Conservation (phyloP, 768 basidiomycete genomes). For the Naganishia antarctica region DNA sequence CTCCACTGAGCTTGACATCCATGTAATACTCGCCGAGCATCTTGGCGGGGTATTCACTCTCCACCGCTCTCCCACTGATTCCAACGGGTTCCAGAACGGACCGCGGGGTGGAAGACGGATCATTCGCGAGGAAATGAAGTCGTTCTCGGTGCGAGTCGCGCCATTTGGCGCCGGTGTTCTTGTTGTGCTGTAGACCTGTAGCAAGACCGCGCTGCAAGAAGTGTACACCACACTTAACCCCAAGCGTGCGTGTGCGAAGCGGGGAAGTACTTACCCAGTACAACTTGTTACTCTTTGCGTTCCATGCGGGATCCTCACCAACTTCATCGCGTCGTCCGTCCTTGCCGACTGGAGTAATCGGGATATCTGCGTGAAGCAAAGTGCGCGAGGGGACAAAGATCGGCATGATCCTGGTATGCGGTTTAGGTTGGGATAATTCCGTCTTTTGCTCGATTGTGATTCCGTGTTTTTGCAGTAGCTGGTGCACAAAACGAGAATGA, state of each 20-base stretch:
- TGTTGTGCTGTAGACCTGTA: constrained; percentile 46
- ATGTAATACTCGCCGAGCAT: constrained; percentile 46
- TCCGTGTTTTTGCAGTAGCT: constrained; percentile 48
- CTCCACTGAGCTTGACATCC: constrained; percentile 48
- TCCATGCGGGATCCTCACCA: constrained; percentile 47
- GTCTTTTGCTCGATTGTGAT: constrained; percentile 45
- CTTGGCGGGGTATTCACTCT: constrained; percentile 35
- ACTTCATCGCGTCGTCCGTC: constrained; percentile 47
- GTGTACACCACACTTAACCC: too few species aligned
- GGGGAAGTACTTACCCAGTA: constrained; percentile 44
- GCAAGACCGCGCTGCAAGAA: constrained; percentile 50
- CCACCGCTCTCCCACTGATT: constrained; percentile 39
- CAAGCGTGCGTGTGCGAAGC: too few species aligned
- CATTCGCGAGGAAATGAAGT: constrained; percentile 47
- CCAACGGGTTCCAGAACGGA: constrained; percentile 45
- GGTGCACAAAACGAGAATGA: background rate
- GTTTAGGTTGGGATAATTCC: constrained; percentile 44
- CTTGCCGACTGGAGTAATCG: constrained; percentile 47
- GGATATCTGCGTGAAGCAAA: constrained; percentile 47
- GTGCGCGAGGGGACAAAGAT: constrained; percentile 49
- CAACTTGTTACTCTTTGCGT: constrained; percentile 45
- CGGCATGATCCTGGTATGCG: constrained; percentile 48
- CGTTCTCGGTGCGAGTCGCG: constrained; percentile 47
- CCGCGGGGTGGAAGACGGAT: constrained; percentile 33
- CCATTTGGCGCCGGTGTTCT: constrained; percentile 41